Evolutionary conservation across 2,329 filamentous ascomycete species (phyloP).

Genomic region (Periconia digitata): DNA sequence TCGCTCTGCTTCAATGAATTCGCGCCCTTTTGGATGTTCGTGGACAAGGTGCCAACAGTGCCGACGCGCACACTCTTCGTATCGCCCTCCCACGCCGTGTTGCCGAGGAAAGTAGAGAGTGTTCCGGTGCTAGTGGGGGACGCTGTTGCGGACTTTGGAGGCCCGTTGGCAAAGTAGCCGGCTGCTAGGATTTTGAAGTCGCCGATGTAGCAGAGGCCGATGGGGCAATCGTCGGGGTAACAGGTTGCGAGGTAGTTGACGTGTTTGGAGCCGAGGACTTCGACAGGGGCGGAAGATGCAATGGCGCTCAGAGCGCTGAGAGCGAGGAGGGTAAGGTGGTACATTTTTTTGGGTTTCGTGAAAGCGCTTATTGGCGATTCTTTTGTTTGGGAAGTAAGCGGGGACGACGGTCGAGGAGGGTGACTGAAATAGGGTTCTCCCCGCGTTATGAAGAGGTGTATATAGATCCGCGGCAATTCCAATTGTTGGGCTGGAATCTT

Average conservation of each 20-base stretch:
- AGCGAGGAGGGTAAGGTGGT: slow-evolving; percentile 2
- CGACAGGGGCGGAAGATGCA: slow-evolving; percentile 3
- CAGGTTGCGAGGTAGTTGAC: slow-evolving; percentile 19
- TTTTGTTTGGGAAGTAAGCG: too few relatives aligned
- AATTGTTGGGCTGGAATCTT: not conserved
- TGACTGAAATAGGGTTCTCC: not conserved
- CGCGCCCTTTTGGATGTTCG: slow-evolving; percentile 11
- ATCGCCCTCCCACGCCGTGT: slow-evolving; percentile 14
- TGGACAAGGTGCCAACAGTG: slow-evolving; percentile 13
- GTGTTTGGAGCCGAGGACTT: slow-evolving; percentile 17
- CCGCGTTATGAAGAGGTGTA: not conserved
- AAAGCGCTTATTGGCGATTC: too few relatives aligned
- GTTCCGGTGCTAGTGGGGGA: not conserved
- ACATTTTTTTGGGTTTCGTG: too few relatives aligned
- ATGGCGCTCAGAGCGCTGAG: slow-evolving; percentile 3
- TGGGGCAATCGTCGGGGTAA: slow-evolving; percentile 13
- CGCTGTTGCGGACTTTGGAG: not conserved
- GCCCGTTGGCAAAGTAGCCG: slow-evolving; percentile 7
- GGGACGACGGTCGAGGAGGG: too few relatives aligned
- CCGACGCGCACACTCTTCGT: slow-evolving; percentile 12
- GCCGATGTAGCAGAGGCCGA: slow-evolving; percentile 15
- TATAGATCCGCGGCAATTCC: not conserved
- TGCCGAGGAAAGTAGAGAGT: not conserved
- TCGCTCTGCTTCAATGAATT: slow-evolving; percentile 13
- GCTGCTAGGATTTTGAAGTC: slow-evolving; percentile 12